Percentiles rank a stretch among this genome's conserved stretches.
Evolutionary conservation across 2,329 filamentous ascomycete species (phyloP).

Genomic region (Lasiodiplodia gonubiensis): DNA sequence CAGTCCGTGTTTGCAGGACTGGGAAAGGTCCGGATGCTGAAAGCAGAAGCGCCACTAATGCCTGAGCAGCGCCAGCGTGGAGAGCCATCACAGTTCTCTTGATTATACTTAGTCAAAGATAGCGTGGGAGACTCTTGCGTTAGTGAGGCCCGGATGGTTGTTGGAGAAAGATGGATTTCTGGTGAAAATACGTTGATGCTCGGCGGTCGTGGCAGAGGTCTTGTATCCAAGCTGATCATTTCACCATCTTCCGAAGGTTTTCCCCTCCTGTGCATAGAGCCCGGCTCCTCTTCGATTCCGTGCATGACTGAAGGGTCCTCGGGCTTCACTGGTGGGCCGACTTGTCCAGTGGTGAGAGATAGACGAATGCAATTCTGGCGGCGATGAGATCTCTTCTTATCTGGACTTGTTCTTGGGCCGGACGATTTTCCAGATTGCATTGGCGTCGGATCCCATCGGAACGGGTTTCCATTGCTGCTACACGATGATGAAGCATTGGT

Average conservation of each 20-base stretch:
- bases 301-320: slow-evolving; percentile 45
- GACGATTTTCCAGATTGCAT: slow-evolving; percentile 48
- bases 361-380: slow-evolving; percentile 55
- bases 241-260: slow-evolving; percentile 18
- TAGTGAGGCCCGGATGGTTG: slow-evolving; percentile 45
- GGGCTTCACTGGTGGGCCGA: slow-evolving; percentile 46
- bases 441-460: slow-evolving; percentile 51
- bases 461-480: slow-evolving; percentile 55
- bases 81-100: slow-evolving; percentile 15
- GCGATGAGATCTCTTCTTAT: slow-evolving; percentile 50
- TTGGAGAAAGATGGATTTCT: slow-evolving; percentile 43
- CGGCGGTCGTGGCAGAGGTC: slow-evolving; percentile 37
- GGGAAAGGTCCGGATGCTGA: slow-evolving; percentile 47
- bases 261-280: background rate
- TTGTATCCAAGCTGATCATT: slow-evolving; percentile 32
- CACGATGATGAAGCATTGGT: slow-evolving; percentile 44
- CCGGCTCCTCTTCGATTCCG: slow-evolving; percentile 47
- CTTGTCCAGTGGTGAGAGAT: slow-evolving; percentile 49
- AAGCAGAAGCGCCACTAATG: slow-evolving; percentile 38
- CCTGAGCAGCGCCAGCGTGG: slow-evolving; percentile 32
- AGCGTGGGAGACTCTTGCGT: slow-evolving; percentile 49
- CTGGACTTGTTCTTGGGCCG: slow-evolving; percentile 52
- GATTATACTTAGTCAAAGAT: slow-evolving; percentile 41
- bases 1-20: slow-evolving; percentile 31
- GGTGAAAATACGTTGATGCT: slow-evolving; percentile 43